Base-by-base conservation (phyloP, 495 filamentous ascomycete genomes). In the Haplographium delicatum region DNA sequence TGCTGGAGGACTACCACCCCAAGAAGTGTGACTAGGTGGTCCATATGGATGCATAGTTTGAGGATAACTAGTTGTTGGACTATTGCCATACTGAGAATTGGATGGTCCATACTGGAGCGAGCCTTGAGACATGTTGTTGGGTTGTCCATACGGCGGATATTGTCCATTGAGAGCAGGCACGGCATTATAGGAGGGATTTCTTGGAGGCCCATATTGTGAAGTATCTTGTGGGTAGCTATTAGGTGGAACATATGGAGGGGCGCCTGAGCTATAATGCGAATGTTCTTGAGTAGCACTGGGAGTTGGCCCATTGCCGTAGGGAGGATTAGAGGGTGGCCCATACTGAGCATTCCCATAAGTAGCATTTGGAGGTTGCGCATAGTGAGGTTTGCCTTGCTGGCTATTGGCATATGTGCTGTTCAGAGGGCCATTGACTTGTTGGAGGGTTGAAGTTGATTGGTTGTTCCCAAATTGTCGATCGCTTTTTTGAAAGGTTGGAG, bases 151-250 rank as follows among this genome's bases (percentile, higher is more conserved):
- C 22, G 50, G 53, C 34, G 20, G 41, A 11, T 43, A 40, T 5
- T 37, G 39, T 10, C 9, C 33, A 46, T 58, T 58, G 5, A 39
- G 44, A 22, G 23, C 38, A 31, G 54, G 39, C 18, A 28, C 42
- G 38, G 44, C 48, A 19, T 22, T 26, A 34, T 43, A 52, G 10
- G 50, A 26, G 9, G 46, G 53, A 28, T 23, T 19, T 34, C 41
- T 31, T 1, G 30, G 39, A 2, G 31, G 27, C 40, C 18, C 45
- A 40, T 51, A 46, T 24, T 34, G 48, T 2, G 35, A 33, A 39
- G 42, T 23, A 1, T 42, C 53, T 15, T 51, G 42, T 39, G 23
- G 24, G 35, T 33, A 30, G 18, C 31, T 51, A 16, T 30, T 27
- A 15, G 49, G 54, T n/a, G 44, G 13, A 34, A 16, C 31, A 28